Percentiles rank a stretch among this genome's conserved stretches.
These are phyloP conservation scores for Delonix regia DNA, from an alignment of 306 rosid genomes.

Conservation along the genomic window DNA sequence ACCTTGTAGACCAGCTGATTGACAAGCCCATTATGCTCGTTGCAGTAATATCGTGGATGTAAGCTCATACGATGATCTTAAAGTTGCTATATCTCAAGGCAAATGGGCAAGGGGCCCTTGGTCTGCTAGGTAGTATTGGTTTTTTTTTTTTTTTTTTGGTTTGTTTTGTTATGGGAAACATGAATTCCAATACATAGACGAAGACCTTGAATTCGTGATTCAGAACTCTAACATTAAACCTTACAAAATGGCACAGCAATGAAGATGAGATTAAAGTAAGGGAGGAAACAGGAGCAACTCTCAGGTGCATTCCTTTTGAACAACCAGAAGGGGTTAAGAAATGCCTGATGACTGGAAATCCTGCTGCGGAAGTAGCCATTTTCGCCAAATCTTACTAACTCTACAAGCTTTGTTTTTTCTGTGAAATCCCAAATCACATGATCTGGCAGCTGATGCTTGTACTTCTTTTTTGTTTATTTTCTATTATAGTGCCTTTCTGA, in stretches of 20 bases:
- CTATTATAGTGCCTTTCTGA: not conserved
- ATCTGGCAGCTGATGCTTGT: constrained; percentile 8
- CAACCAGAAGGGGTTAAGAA: constrained; percentile 72
- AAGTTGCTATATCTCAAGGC: constrained; percentile 80
- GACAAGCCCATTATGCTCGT: constrained; percentile 13
- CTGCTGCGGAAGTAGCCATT: constrained; percentile 89
- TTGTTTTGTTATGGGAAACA: not conserved
- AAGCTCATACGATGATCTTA: constrained; percentile 84
- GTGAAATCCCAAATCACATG: constrained; percentile 5
- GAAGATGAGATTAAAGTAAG: constrained; percentile 82
- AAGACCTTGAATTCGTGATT: constrained; percentile 20
- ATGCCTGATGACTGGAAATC: constrained; percentile 86
- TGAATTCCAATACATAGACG: constrained; percentile 12
- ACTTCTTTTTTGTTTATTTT: constrained; percentile 2
- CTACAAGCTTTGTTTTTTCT: constrained; percentile 11
- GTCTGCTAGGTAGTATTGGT: constrained; percentile 84
- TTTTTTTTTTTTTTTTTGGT: not conserved
- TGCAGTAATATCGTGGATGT: constrained; percentile 93
- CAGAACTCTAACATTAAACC: constrained; percentile 36
- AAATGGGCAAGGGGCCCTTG: constrained; percentile 99
- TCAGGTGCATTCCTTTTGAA: constrained; percentile 92
- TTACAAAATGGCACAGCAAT: constrained; percentile 55
- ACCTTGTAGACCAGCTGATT: constrained; percentile 23
- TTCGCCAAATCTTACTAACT: constrained; percentile 84
- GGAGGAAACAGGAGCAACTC: constrained; percentile 97